A percentile compares a stretch with the other conserved stretches of the same genome.
Evolutionary conservation across 768 basidiomycete species (phyloP).

Genomic region (Phylloporus sp.): DNA sequence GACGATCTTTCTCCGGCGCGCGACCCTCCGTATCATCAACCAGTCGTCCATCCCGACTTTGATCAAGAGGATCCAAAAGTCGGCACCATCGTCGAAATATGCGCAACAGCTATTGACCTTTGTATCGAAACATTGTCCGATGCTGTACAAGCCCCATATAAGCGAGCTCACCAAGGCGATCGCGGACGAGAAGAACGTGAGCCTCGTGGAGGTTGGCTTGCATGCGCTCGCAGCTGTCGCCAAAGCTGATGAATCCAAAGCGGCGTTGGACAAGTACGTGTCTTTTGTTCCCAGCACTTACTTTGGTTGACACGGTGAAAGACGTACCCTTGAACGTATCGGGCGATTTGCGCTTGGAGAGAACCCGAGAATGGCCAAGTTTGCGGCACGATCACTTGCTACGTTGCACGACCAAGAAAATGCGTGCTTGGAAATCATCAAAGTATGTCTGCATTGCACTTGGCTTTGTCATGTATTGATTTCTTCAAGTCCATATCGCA

Average conservation of each 20-base stretch:
- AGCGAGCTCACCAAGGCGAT: conserved; percentile 73
- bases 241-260: conserved; percentile 53
- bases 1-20: conserved; percentile 62
- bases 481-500: conserved; percentile 53
- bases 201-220: conserved; percentile 61
- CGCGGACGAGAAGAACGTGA: conserved; percentile 54
- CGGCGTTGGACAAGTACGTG: conserved; percentile 65
- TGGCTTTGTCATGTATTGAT: neutral
- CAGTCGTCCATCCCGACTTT: conserved; percentile 82
- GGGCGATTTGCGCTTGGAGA: conserved; percentile 55
- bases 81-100: conserved; percentile 38
- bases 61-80: conserved; percentile 61
- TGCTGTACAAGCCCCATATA: conserved; percentile 69
- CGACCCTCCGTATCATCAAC: conserved; percentile 72
- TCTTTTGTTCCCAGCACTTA: neutral
- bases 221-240: conserved; percentile 73
- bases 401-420: conserved; percentile 51
- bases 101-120: conserved; percentile 52
- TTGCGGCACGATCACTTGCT: conserved; percentile 73
- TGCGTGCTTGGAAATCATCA: conserved; percentile 52
- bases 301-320: conserved; percentile 25
- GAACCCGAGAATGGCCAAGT: conserved; percentile 73
- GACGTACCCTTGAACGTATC: conserved; percentile 65
- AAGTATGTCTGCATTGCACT: conserved; percentile 43
- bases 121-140: conserved; percentile 73